Conservation (phyloP, 2,329 filamentous ascomycete species). For the Kalaharituber pfeilii region DNA sequence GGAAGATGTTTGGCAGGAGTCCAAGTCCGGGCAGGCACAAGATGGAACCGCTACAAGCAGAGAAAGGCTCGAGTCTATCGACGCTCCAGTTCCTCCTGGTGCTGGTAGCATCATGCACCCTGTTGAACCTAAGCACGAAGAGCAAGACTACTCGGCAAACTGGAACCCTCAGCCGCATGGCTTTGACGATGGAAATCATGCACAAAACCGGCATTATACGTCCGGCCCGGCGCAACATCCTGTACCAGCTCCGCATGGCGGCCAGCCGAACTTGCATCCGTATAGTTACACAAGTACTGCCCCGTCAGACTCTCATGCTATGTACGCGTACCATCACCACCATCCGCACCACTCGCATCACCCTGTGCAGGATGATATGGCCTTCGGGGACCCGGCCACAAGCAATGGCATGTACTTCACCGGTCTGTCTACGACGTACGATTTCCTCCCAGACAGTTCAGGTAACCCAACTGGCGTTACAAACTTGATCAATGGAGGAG, state of each 20-base stretch:
- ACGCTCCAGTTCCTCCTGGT: not conserved
- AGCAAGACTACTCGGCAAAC: not conserved
- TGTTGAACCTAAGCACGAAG: not conserved
- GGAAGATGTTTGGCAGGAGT: not conserved
- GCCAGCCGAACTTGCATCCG: not conserved
- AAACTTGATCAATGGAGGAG: not conserved
- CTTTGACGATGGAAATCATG: not conserved
- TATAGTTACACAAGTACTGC: not conserved
- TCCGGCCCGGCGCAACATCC: not conserved
- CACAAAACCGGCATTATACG: not conserved
- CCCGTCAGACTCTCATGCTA: not conserved
- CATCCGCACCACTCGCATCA: not conserved
- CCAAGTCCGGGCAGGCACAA: not conserved
- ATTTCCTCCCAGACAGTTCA: not conserved
- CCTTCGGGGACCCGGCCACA: not conserved
- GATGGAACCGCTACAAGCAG: not conserved
- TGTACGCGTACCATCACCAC: conserved; percentile 1
- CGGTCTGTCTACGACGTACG: not conserved
- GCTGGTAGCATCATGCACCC: not conserved
- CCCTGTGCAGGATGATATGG: not conserved
- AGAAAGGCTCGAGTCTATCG: not conserved
- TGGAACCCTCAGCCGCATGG: not conserved
- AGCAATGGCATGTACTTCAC: not conserved
- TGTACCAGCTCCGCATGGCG: not conserved
- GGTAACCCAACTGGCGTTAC: not conserved